Conservation (phyloP, 371 early-diverging fungal species). For the Mucor ambiguus region DNA sequence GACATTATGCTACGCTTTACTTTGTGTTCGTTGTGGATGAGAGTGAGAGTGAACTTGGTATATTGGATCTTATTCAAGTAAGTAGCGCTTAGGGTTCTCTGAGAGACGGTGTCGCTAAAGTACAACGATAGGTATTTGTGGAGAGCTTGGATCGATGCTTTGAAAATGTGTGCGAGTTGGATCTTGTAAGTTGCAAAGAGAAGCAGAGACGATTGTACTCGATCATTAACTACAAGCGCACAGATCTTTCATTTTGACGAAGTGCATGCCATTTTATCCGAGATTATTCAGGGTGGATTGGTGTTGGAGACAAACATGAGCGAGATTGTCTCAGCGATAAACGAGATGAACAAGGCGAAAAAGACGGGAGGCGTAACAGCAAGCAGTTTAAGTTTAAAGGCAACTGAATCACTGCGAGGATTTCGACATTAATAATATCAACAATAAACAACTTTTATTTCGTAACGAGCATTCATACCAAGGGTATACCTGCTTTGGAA, state of each 20-base stretch:
- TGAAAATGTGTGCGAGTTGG: constrained; percentile 96
- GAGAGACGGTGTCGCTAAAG: background rate
- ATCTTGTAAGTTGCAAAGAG: constrained; percentile 62
- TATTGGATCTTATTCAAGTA: constrained; percentile 92
- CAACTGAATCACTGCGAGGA: constrained; percentile 46
- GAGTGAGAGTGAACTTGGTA: constrained; percentile 94
- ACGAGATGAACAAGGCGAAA: constrained; percentile 35
- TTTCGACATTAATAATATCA: constrained; percentile 37
- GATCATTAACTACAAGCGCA: too few relatives aligned
- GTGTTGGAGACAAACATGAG: constrained; percentile 70
- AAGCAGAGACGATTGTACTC: background rate
- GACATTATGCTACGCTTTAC: constrained; percentile 92
- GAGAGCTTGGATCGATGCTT: constrained; percentile 92
- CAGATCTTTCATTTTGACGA: constrained; percentile 77
- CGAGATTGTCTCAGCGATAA: constrained; percentile 65
- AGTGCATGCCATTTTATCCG: constrained; percentile 76
- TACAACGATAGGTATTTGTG: constrained; percentile 80
- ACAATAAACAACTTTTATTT: background rate
- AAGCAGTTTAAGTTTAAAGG: constrained; percentile 40
- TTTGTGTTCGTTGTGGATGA: constrained; percentile 95
- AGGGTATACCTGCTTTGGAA: constrained; percentile 5
- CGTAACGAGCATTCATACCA: background rate
- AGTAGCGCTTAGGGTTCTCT: background rate
- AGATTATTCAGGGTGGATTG: constrained; percentile 81
- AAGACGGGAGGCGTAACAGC: constrained; percentile 34